phyloP scores from a whole-genome alignment of 2,329 filamentous ascomycete species.

The Aurifilum marmelostoma region DNA sequence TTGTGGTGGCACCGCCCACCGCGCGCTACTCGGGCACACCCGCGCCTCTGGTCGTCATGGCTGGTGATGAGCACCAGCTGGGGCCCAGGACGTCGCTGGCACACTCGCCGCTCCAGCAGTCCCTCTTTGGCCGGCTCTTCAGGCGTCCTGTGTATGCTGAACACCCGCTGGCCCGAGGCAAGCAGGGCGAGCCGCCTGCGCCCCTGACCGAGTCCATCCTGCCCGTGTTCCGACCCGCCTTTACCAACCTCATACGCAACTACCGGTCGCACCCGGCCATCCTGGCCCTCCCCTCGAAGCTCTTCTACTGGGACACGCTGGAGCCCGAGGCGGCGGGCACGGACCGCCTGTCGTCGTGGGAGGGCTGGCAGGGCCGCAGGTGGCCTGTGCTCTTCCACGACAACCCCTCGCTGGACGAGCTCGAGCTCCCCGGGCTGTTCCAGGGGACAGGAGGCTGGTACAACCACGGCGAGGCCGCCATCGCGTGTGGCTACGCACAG shows the following conservation, averaged over 20 bases:
- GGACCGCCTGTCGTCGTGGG: conserved; percentile 27
- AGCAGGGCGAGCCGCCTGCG: conserved; percentile 17
- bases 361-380: conserved; percentile 28
- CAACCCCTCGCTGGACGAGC: conserved; percentile 30
- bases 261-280: conserved; percentile 36
- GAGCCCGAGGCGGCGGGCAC: conserved; percentile 26
- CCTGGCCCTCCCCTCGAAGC: conserved; percentile 32
- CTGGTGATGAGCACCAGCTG: conserved; percentile 34
- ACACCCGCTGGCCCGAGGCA: conserved; percentile 32
- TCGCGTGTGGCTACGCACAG: conserved; percentile 30
- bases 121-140: conserved; percentile 33
- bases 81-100: conserved; percentile 31
- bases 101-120: conserved; percentile 28
- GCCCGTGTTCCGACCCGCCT: conserved; percentile 33
- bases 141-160: conserved; percentile 32
- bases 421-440: conserved; percentile 28
- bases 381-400: conserved; percentile 33
- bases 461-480: conserved; percentile 30
- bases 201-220: conserved; percentile 25
- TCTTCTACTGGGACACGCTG: conserved; percentile 35
- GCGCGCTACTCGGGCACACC: conserved; percentile 13
- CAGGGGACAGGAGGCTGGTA: conserved; percentile 32
- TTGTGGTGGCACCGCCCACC: conserved; percentile 31
- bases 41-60: conserved; percentile 33
- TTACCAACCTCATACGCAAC: conserved; percentile 33